Conservation (phyloP, 2,329 filamentous ascomycete genomes). For the Pyricularia pennisetigena region DNA sequence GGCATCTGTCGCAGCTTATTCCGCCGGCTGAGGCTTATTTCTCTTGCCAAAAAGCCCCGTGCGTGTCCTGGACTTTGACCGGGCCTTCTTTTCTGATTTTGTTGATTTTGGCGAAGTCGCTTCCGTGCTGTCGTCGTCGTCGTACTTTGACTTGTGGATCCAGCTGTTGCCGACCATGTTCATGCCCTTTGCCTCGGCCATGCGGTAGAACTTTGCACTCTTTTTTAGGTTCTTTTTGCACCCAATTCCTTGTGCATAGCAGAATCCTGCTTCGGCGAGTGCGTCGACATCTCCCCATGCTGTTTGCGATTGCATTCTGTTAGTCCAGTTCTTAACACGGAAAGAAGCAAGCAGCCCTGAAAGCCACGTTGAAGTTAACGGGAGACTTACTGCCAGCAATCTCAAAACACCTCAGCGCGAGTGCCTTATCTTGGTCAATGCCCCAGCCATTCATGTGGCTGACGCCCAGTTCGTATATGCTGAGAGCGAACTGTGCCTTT, state of each 20-base stretch:
- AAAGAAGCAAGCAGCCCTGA: not conserved
- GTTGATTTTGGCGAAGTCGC: constrained; percentile 26
- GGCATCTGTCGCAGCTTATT: not conserved
- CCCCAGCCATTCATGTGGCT: constrained; percentile 99
- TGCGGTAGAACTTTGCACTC: constrained; percentile 80
- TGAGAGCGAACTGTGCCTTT: constrained; percentile 87
- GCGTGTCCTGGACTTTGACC: constrained; percentile 68
- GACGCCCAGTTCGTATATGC: constrained; percentile 92
- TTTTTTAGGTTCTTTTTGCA: constrained; percentile 96
- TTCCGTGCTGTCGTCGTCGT: constrained; percentile 45
- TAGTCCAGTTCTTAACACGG: not conserved
- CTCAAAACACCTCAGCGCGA: constrained; percentile 89
- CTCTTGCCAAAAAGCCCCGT: constrained; percentile 53
- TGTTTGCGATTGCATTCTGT: constrained; percentile 18
- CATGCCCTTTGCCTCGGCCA: constrained; percentile 87
- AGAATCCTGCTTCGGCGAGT: constrained; percentile 88
- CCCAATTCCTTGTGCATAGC: constrained; percentile 86
- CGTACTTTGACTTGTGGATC: constrained; percentile 96
- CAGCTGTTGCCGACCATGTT: constrained; percentile 98
- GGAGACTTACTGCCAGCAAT: constrained; percentile 68
- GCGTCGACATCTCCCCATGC: constrained; percentile 94
- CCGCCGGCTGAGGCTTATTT: constrained; percentile 3
- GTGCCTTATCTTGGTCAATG: constrained; percentile 79
- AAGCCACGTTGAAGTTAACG: not conserved
- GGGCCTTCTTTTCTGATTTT: constrained; percentile 60